phyloP scores from a whole-genome alignment of 202 grass and related monocot genomes.

The Hordeum pubiflorum region DNA sequence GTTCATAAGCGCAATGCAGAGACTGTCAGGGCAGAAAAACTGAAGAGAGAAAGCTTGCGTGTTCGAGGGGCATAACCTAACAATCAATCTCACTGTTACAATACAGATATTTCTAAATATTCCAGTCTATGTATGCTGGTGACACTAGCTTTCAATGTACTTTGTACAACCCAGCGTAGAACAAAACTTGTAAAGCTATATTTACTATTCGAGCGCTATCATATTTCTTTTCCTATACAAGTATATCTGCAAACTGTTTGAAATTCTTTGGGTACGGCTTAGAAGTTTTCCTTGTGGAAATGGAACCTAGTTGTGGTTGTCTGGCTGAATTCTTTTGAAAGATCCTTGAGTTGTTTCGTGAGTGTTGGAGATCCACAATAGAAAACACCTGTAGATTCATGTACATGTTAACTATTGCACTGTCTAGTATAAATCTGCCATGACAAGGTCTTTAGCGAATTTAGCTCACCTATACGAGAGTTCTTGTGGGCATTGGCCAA shows the following conservation, averaged over 20 bases:
- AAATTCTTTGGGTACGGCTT: conserved; percentile 22
- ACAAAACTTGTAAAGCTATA: conserved; percentile 49
- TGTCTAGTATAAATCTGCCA: neutral
- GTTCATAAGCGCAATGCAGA: conserved; percentile 11
- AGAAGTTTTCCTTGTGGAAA: conserved; percentile 99
- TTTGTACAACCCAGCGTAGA: conserved; percentile 44
- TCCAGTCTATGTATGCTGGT: conserved; percentile 35
- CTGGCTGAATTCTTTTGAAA: conserved; percentile 94
- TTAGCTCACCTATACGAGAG: conserved; percentile 67
- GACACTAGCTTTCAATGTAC: conserved; percentile 34
- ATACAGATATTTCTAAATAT: conserved; percentile 25
- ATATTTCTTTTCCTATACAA: conserved; percentile 50
- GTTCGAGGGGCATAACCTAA: conserved; percentile 15
- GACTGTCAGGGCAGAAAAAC: conserved; percentile 48
- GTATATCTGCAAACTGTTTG: conserved; percentile 28
- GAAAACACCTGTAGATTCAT: conserved; percentile 77
- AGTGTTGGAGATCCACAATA: conserved; percentile 85
- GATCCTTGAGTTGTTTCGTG: conserved; percentile 74
- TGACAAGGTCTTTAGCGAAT: neutral
- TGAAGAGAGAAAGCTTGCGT: conserved; percentile 49
- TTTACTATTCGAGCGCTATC: conserved; percentile 36
- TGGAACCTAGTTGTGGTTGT: conserved; percentile 90
- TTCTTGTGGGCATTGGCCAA: conserved; percentile 68
- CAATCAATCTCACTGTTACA: conserved; percentile 25
- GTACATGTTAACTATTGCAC: conserved; percentile 9